Evolutionary conservation across 352 stramenopile species (phyloP).

Genomic region (Phytophthora multivora): DNA sequence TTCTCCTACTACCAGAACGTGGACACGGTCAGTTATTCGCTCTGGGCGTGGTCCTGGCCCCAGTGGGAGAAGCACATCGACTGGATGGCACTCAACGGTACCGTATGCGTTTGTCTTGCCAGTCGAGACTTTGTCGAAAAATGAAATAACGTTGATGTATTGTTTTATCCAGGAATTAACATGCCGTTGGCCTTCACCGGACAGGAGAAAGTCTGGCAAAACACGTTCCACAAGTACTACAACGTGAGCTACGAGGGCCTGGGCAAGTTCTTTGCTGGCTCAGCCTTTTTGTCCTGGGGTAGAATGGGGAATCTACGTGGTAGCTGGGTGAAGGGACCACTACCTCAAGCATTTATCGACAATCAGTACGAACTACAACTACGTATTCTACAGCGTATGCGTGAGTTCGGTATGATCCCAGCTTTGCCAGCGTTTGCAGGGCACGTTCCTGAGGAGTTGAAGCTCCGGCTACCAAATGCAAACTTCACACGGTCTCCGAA

Average conservation of each 20-base stretch:
- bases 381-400: conserved; percentile 84
- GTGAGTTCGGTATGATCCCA: conserved; percentile 90
- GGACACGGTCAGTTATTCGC: conserved; percentile 92
- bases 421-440: conserved; percentile 90
- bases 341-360: conserved; percentile 87
- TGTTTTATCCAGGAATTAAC: conserved; percentile 68
- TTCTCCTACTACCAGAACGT: conserved; percentile 94
- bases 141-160: background rate
- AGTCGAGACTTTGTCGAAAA: no score
- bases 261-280: conserved; percentile 89
- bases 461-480: conserved; percentile 64
- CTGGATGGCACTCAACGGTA: conserved; percentile 93
- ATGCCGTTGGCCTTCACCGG: conserved; percentile 90
- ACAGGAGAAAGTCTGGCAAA: conserved; percentile 90
- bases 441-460: conserved; percentile 87
- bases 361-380: conserved; percentile 78
- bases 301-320: conserved; percentile 90
- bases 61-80: conserved; percentile 92
- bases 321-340: conserved; percentile 81
- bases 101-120: no score
- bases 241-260: conserved; percentile 78
- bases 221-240: conserved; percentile 82
- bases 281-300: conserved; percentile 90
- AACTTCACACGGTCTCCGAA: conserved; percentile 85
- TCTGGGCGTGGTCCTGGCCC: conserved; percentile 87